Conservation (phyloP, 2,329 filamentous ascomycete species). For the Aspergillus spinulosporus region DNA sequence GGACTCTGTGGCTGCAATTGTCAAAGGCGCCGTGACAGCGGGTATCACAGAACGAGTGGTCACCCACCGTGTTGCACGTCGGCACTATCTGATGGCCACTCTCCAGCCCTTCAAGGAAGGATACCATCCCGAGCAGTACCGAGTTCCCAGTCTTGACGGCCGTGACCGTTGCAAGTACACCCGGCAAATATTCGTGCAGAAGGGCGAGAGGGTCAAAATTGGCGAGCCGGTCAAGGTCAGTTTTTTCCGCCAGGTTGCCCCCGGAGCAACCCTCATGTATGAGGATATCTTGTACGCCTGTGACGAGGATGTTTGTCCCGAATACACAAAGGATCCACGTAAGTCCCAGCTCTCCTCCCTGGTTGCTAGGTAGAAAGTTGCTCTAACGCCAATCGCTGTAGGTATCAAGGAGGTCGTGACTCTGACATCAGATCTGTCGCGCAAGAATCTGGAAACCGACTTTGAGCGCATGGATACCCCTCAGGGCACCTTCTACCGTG, state of each 20-base stretch:
- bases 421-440: slow-evolving; percentile 90
- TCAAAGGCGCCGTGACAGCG: slow-evolving; percentile 96
- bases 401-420: slow-evolving; percentile 99
- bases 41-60: slow-evolving; percentile 97
- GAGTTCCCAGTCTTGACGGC: slow-evolving; percentile 91
- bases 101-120: slow-evolving; percentile 98
- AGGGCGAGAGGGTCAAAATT: slow-evolving; percentile 98
- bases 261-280: slow-evolving; percentile 97
- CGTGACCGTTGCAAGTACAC: slow-evolving; percentile 99
- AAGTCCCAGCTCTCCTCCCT: slow-evolving; percentile 52
- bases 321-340: slow-evolving; percentile 99
- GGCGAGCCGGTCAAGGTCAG: slow-evolving; percentile 98
- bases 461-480: slow-evolving; percentile 99
- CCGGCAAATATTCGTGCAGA: slow-evolving; percentile 96
- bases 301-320: slow-evolving; percentile 95
- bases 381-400: slow-evolving; percentile 40
- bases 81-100: slow-evolving; percentile 98
- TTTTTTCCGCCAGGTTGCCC: slow-evolving; percentile 96
- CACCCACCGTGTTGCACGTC: slow-evolving; percentile 92
- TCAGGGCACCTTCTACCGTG: slow-evolving; percentile 90
- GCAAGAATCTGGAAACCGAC: slow-evolving; percentile 98
- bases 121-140: slow-evolving; percentile 96
- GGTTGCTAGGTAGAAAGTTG: neutral
- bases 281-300: slow-evolving; percentile 98
- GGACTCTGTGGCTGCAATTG: slow-evolving; percentile 98